Evolutionary conservation across 2,329 filamentous ascomycete species (phyloP), one percentile per base, ranked within the genome.

Genomic region (Fusarium sp.): DNA sequence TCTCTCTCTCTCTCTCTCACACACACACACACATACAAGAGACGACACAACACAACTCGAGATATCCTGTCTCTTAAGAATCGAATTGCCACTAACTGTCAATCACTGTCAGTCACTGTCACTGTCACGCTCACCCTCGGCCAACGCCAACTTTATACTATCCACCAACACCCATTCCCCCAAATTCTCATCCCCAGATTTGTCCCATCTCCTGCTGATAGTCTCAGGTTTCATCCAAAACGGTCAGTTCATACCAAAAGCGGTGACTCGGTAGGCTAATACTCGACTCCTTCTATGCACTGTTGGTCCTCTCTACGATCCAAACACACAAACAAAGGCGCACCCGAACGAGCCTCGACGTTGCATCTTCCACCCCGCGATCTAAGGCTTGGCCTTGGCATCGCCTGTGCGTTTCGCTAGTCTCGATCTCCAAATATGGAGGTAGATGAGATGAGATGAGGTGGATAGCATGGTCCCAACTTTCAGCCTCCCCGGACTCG

Each of bases 241-340:
- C 62, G 42, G 47, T 20, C 51, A 56, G 47, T 24, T 38, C 39
- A 55, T 24, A 22, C 56, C 28, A 56, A 7, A 61, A 55, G 22
- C 26, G 41, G 35, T 45, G 56, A 12, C 15, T 18, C 11, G 26
- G 51, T 72, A 69, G 67, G 62, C 63, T 49, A 62, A 56, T 56
- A 7, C 15, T 39, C 18, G 36, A 44, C 14, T 20, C 4, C 2
- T 42, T 41, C 10, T 20, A 7, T 36, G 17, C 22, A 17, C 9
- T 24, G 36, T 39, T 61, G 28, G 42, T 26, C 24, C 51, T n/a
- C 51, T 39, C 35, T 39, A 28, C 20, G 24, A 49, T 47, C 24
- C 47, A 55, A 47, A 35, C 55, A 36, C 58, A 52, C 61, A 48
- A 49, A 58, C 31, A 35, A 31, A 59, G 39, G 36, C 51, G 58